Conservation (phyloP, 345 rosid species). For the Anastatica hierochuntica region DNA sequence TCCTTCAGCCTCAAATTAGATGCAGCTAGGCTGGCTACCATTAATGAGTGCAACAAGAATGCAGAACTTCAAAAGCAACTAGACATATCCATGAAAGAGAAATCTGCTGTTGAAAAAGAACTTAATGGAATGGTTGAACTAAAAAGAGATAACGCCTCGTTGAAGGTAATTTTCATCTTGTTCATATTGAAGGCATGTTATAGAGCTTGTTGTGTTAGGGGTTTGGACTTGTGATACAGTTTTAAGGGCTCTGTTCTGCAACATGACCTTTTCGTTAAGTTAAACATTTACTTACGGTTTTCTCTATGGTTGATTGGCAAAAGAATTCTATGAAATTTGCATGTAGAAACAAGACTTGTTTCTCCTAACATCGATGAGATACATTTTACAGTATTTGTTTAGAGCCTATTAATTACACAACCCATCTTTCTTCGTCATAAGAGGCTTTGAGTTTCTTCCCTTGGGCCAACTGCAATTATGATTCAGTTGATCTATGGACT, state of each 20-base stretch:
- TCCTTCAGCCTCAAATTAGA: slow-evolving; percentile 80
- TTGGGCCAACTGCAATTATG: background rate
- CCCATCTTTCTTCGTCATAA: background rate
- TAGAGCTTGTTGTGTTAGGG: slow-evolving; percentile 7
- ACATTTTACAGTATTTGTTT: slow-evolving; percentile 4
- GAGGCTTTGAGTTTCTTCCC: background rate
- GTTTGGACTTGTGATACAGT: slow-evolving; percentile 1
- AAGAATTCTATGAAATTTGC: background rate
- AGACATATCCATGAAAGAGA: slow-evolving; percentile 61
- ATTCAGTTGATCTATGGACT: background rate
- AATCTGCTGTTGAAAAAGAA: slow-evolving; percentile 66
- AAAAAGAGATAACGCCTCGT: slow-evolving; percentile 52
- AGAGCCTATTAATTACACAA: background rate
- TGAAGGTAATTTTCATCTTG: slow-evolving; percentile 45
- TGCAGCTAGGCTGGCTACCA: slow-evolving; percentile 82
- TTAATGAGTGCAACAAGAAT: slow-evolving; percentile 83
- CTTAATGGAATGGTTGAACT: slow-evolving; percentile 50
- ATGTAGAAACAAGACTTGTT: background rate
- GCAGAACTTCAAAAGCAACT: slow-evolving; percentile 76
- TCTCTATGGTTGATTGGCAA: background rate
- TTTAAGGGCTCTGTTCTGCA: background rate
- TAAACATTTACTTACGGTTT: background rate
- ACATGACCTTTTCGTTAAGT: background rate
- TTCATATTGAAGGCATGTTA: background rate
- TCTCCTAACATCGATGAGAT: background rate